phyloP scores from a whole-genome alignment of 805 yeast species.

The Lachancea cidri region DNA sequence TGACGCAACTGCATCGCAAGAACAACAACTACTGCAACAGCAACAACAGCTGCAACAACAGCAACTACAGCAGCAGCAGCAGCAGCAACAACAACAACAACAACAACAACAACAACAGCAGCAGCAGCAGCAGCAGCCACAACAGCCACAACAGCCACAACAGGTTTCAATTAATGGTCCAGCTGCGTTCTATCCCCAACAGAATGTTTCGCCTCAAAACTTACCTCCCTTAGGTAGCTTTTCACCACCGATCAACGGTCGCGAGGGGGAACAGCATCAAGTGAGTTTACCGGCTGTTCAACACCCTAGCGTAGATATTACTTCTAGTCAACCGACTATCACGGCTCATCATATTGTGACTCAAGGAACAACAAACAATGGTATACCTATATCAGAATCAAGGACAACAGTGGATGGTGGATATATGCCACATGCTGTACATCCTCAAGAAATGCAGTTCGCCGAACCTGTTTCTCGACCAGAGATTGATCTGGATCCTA shows the following conservation, averaged over 20 bases:
- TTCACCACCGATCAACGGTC: constrained; percentile 34
- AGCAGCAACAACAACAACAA: constrained; percentile 6
- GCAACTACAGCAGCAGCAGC: constrained; percentile 15
- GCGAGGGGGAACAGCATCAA: constrained; percentile 14
- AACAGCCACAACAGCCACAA: constrained; percentile 11
- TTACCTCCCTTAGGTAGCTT: constrained; percentile 36
- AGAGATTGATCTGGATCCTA: constrained; percentile 47
- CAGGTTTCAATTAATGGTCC: constrained; percentile 3
- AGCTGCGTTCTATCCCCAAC: constrained; percentile 4
- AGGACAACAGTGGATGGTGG: constrained; percentile 29
- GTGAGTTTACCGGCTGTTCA: constrained; percentile 29
- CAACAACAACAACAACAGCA: constrained; percentile 8
- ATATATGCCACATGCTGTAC: constrained; percentile 20
- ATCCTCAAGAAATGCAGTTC: constrained; percentile 7
- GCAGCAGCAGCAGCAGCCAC: constrained; percentile 2
- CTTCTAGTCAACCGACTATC: constrained; percentile 44
- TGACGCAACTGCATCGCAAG: constrained; percentile 40
- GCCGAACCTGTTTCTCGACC: constrained; percentile 30
- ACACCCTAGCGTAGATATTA: constrained; percentile 14
- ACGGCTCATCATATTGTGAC: constrained; percentile 11
- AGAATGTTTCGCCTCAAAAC: constrained; percentile 20
- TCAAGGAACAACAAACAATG: constrained; percentile 23
- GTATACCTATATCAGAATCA: constrained; percentile 34
- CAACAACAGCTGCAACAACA: constrained; percentile 18
- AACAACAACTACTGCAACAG: constrained; percentile 22